Evolutionary conservation across 1,284 basidiomycete species (phyloP).

Genomic region (Puccinia polysora): DNA sequence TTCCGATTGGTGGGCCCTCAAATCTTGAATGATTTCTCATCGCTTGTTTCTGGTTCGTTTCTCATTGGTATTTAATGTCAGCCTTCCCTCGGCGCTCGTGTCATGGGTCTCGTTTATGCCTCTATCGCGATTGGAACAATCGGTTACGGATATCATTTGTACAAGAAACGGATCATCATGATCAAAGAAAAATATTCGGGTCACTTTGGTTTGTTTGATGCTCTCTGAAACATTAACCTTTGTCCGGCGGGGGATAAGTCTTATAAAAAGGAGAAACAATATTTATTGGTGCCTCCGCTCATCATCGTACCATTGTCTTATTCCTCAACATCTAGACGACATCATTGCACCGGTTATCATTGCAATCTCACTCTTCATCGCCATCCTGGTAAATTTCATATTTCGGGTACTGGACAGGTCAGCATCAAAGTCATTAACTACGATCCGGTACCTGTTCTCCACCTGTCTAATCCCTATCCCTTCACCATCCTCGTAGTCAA

Average conservation of each 20-base stretch:
- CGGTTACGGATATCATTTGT: conserved; percentile 27
- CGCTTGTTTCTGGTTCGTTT: background rate
- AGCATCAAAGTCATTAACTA: background rate
- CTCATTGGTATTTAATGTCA: background rate
- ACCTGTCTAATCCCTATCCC: background rate
- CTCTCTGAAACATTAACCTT: background rate
- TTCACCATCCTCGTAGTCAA: conserved; percentile 2
- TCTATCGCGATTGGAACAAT: conserved; percentile 19
- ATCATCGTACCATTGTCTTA: background rate
- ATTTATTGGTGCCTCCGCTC: too few relatives aligned
- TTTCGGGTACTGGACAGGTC: conserved; percentile 31
- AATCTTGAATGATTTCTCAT: background rate
- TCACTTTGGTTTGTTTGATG: conserved; percentile 22
- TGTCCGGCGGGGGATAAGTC: background rate
- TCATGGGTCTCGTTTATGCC: conserved; percentile 20
- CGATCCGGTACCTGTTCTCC: background rate
- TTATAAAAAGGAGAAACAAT: too few relatives aligned
- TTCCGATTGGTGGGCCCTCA: background rate
- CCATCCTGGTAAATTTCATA: conserved; percentile 37
- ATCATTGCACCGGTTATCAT: conserved; percentile 26
- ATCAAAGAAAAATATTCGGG: conserved; percentile 30
- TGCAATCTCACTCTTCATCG: conserved; percentile 23
- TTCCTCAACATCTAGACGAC: conserved; percentile 19
- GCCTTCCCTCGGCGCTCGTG: conserved; percentile 33
- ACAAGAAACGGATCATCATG: conserved; percentile 25